Base-by-base conservation (phyloP, 1,284 basidiomycete species). In the Coniophora puteana region DNA sequence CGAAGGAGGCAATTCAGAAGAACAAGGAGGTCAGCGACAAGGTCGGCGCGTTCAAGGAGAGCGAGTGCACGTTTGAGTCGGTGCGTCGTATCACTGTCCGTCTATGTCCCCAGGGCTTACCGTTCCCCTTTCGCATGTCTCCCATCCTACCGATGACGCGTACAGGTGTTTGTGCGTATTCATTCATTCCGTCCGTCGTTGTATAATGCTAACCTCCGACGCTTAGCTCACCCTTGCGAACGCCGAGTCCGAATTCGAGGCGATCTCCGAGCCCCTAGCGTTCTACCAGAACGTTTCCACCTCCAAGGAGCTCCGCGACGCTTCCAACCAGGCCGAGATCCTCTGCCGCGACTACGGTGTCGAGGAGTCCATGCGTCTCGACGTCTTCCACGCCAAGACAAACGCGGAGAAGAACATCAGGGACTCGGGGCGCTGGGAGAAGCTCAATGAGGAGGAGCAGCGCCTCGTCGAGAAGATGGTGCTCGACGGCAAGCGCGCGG, bases 201-300 rank as follows among this genome's bases (percentile, higher is more conserved):
- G 8, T 53, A 30, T 44, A 41, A 11, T 54, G 52, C 26, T 52
- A 81, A 20, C 13, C 5, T 21, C 4, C 22, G 13, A 2, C 3
- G n/a, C 17, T 30, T 30, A 61, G 74, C 53, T 72, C 21, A 65
- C 74, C 5, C 73, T 90, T 21, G 76, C 82, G 1, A 56, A 72
- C 14, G 70, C 72, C 8, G 83, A 86, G 36, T 74, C 78, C 8
- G 59, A 68, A 10, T 65, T 79, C 23, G 76, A 81, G 39, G 56
- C 58, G 8, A 54, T 67, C 24, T 54, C 69, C 7, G 81, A 84
- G 50, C 83, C 83, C 1, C 68, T 86, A 11, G 63, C 69, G 0
- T 91, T 91, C 63, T 86, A 89, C 55, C 84, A 89, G 59, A 87
- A 89, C 50, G 85, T 91, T 16, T 84, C 85, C 12, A 66, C 80